Evolutionary conservation across 2,329 filamentous ascomycete species (phyloP), one percentile per base, ranked within the genome.

Genomic region (Emergomyces orientalis): DNA sequence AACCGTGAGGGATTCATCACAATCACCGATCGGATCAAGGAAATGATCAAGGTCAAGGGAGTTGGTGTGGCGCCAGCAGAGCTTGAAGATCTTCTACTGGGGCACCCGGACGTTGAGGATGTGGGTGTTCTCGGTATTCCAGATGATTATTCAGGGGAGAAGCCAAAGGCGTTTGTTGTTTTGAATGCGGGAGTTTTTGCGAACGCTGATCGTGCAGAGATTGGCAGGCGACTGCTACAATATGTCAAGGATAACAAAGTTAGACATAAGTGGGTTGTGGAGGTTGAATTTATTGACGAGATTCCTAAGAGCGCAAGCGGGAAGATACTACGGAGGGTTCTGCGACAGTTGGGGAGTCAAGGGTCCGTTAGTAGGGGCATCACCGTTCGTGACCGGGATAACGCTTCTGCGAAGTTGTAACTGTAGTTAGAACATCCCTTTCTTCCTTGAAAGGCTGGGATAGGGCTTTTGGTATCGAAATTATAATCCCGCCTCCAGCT

Each of bases 271-370:
- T 75, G 74, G 74, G 64, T 76, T 58, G 68, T 68, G 5, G 75
- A 75, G 65, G 67, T 76, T 19, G 74, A 76, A 59, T 72, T 76
- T 58, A 64, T 75, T 13, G 64, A 72, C 11, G 79, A 79, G 59
- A 84, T 91, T 30, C 88, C 88, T 14, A 91, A 91, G 80, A 88
- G 82, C 87, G 0, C 34, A 37, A 88, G 84, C 69, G 88, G 88
- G 11, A 91, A 91, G 82, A 89, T 91, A 62, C 73, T 91, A 32
- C 43, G 64, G n/a, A 62, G 59, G 32, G 59, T 63, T 22, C 51
- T 63, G 55, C 63, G 54, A 32, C 52, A 62, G 5, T 19, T 62
- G 27, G 56, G 63, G n/a, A 62, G 27, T 14, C 27, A 51, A 27
- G 37, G 60, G 27, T 43, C 14, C 34, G 34, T 7, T 22, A n/a